phyloP scores from a whole-genome alignment of 306 rosid species.

The Glycine soja region DNA sequence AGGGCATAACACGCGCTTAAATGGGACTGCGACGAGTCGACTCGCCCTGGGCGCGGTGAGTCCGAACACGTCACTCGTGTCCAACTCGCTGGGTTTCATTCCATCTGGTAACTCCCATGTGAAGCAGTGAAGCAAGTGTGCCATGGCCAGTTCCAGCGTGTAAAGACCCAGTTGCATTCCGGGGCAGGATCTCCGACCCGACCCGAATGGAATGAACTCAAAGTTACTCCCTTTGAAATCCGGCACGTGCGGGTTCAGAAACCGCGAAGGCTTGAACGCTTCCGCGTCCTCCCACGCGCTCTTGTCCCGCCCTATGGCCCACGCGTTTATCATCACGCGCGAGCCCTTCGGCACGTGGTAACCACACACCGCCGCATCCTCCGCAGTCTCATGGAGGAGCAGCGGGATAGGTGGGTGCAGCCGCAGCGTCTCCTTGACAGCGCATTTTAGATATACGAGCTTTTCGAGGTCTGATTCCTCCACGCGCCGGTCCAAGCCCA shows the following conservation, averaged over 20 bases:
- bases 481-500: conserved; percentile 62
- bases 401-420: conserved; percentile 89
- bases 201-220: conserved; percentile 87
- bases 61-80: conserved; percentile 77
- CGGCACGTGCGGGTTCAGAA: conserved; percentile 49
- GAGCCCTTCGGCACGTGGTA: conserved; percentile 66
- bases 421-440: conserved; percentile 69
- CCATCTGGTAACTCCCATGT: conserved; percentile 79
- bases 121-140: conserved; percentile 76
- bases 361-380: conserved; percentile 58
- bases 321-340: conserved; percentile 75
- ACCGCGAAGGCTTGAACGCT: conserved; percentile 62
- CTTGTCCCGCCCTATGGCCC: conserved; percentile 76
- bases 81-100: conserved; percentile 72
- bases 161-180: conserved; percentile 84
- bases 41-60: conserved; percentile 80
- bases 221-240: conserved; percentile 77
- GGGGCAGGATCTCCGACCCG: conserved; percentile 90
- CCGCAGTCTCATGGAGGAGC: conserved; percentile 84
- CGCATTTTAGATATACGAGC: conserved; percentile 53
- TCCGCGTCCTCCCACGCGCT: conserved; percentile 71
- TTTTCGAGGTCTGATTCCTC: conserved; percentile 74
- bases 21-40: conserved; percentile 73
- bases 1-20: conserved; percentile 59
- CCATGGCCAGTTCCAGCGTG: conserved; percentile 71